Evolutionary conservation across 2,329 filamentous ascomycete genomes (phyloP).

Genomic region (Cordyceps cateniannulata): DNA sequence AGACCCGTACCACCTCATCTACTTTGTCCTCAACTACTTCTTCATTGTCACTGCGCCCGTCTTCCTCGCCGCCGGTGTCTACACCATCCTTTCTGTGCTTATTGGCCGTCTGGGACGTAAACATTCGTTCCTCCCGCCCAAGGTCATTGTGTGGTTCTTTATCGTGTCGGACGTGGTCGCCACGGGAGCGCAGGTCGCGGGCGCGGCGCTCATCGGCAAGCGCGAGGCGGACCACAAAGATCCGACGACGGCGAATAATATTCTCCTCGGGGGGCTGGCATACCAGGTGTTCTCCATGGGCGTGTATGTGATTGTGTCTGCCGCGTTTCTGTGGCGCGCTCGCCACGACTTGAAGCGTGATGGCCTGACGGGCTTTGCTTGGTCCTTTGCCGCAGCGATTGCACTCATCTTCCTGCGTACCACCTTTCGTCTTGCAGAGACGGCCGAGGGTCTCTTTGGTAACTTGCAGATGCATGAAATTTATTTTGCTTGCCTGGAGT

Average conservation of each 20-base stretch:
- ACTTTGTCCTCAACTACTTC: slow-evolving; percentile 55
- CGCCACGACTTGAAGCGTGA: slow-evolving; percentile 21
- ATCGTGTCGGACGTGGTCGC: slow-evolving; percentile 47
- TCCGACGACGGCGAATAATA: slow-evolving; percentile 45
- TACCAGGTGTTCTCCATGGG: slow-evolving; percentile 48
- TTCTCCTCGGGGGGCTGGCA: slow-evolving; percentile 47
- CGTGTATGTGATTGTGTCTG: slow-evolving; percentile 38
- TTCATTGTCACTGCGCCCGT: slow-evolving; percentile 55
- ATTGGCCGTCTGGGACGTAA: slow-evolving; percentile 36
- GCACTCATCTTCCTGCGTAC: slow-evolving; percentile 46
- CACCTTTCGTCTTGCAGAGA: slow-evolving; percentile 48
- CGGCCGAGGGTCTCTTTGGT: slow-evolving; percentile 40
- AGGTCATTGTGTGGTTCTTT: slow-evolving; percentile 46
- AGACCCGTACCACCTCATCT: slow-evolving; percentile 47
- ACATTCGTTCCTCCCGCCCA: slow-evolving; percentile 39
- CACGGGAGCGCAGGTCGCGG: slow-evolving; percentile 46
- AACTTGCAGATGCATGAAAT: slow-evolving; percentile 42
- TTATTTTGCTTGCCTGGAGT: slow-evolving; percentile 48
- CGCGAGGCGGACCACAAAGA: slow-evolving; percentile 41
- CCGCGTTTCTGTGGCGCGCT: slow-evolving; percentile 34
- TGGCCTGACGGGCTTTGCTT: slow-evolving; percentile 32
- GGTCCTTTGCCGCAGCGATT: slow-evolving; percentile 36
- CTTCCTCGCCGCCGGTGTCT: slow-evolving; percentile 49
- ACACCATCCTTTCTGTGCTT: slow-evolving; percentile 45
- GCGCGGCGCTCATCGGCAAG: slow-evolving; percentile 47